A percentile compares a stretch with the other conserved stretches of the same genome.
Evolutionary conservation across 192 early-diverging fungal genomes (phyloP).

Genomic region (Lunasporangiospora selenospora): DNA sequence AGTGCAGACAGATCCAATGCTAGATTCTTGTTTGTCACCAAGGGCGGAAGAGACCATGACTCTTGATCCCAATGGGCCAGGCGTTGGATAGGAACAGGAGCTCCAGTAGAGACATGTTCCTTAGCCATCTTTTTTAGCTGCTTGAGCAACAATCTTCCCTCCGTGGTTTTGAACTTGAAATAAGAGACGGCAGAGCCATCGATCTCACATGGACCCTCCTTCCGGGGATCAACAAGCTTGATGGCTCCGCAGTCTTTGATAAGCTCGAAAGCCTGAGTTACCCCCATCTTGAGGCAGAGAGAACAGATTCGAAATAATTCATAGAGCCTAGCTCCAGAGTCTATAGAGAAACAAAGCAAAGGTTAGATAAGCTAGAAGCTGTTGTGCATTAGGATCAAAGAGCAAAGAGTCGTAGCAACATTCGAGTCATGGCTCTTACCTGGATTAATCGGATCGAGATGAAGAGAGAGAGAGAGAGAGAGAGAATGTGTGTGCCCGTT

Average conservation of each 20-base stretch:
- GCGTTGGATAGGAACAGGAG: conserved; percentile 9
- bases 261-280: conserved; percentile 13
- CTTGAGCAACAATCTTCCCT: conserved; percentile 11
- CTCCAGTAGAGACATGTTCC: conserved; percentile 17
- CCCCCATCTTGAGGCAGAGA: conserved; percentile 14
- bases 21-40: conserved; percentile 9
- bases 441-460: too few relatives aligned
- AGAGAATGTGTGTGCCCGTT: too few relatives aligned
- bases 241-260: conserved; percentile 22
- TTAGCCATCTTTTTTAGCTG: conserved; percentile 27
- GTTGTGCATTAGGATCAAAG: too few relatives aligned
- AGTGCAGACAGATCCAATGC: conserved; percentile 11
- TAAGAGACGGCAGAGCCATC: conserved; percentile 26
- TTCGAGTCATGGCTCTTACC: too few relatives aligned
- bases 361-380: too few relatives aligned
- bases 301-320: conserved; percentile 15
- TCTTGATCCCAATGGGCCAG: conserved; percentile 20
- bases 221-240: conserved; percentile 24
- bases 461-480: too few relatives aligned
- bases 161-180: conserved; percentile 20
- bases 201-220: conserved; percentile 27
- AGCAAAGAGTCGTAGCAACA: too few relatives aligned
- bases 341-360: too few relatives aligned
- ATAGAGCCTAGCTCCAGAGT: too few relatives aligned
- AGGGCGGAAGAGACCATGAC: conserved; percentile 20